A percentile compares a stretch with the other conserved stretches of the same genome.
Conservation (phyloP, 805 yeast genomes). For the Metschnikowia aberdeeniae region DNA sequence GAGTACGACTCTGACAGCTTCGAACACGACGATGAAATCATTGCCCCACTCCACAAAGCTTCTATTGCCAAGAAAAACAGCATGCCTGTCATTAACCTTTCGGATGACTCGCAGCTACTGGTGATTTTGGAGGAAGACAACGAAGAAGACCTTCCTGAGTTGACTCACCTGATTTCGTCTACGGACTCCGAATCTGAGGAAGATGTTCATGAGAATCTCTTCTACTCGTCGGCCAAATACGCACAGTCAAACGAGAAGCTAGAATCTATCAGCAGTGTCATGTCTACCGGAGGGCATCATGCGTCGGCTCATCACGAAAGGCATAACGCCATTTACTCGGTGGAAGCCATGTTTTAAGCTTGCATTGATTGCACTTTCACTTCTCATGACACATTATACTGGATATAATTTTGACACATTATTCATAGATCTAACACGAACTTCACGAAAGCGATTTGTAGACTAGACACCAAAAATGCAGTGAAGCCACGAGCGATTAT, state of each 20-base stretch:
- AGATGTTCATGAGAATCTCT: slow-evolving; percentile 10
- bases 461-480: too few species aligned
- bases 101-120: slow-evolving; percentile 13
- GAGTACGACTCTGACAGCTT: slow-evolving; percentile 20
- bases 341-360: slow-evolving; percentile 36
- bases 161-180: slow-evolving; percentile 14
- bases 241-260: slow-evolving; percentile 5
- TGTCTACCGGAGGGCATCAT: background rate
- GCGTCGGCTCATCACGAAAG: slow-evolving; percentile 20
- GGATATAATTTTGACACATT: background rate
- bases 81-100: slow-evolving; percentile 12
- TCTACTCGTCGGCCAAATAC: slow-evolving; percentile 7
- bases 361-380: background rate
- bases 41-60: background rate
- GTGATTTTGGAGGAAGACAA: slow-evolving; percentile 11
- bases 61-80: slow-evolving; percentile 3
- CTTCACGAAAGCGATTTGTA: too few species aligned
- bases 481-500: too few species aligned
- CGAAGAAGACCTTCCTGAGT: slow-evolving; percentile 16
- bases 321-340: slow-evolving; percentile 32
- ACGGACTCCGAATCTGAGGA: slow-evolving; percentile 17
- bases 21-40: slow-evolving; percentile 27
- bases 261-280: background rate
- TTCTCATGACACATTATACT: background rate
- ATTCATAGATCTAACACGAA: background rate